Evolutionary conservation across 495 filamentous ascomycete species (phyloP), one percentile per base, ranked within the genome.

Genomic region (Podospora didyma): DNA sequence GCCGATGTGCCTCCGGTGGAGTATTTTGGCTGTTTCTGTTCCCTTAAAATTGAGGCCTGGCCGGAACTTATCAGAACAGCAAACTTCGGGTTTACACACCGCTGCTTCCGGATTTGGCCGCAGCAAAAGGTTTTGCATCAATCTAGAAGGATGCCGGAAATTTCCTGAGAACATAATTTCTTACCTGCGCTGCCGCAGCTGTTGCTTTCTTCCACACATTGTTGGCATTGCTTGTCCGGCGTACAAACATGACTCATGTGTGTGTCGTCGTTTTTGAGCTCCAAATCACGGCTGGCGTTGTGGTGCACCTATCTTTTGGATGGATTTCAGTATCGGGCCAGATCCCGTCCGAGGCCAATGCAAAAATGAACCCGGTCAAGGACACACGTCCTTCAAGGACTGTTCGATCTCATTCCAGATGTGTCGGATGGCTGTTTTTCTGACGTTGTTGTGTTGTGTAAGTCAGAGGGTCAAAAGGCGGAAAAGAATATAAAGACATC

Each of bases 181-280:
- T 47, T 54, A 68, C 65, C 51, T 64, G 59, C 12, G 57, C 39
- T 5, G 39, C 58, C 45, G 49, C 60, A 23, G 58, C 58, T 31
- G 60, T 56, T 52, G 61, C 61, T 54, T 50, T 60, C 51, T 64
- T 70, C 61, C 44, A 63, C 20, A 47, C 58, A 59, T 56, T 52
- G 46, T 44, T 48, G 39, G 39, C 12, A 28, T 51, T 51, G 42
- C 61, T 51, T 3, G 26, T 31, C 11, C 46, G 31, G 20, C 58
- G 54, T 20, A 35, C 54, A 47, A 66, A 55, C 61, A 68, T 66
- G 53, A 50, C 61, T 53, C 7, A 20, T 28, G 23, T 17, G n/a
- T 4, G 39, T 7, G 39, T 5, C 5, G 5, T 17, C 12, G 14
- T 7, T 37, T 37, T 37, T 37, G 34, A n/a, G n/a, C n/a, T n/a